Evolutionary conservation across 2,329 filamentous ascomycete genomes (phyloP), one percentile per base, ranked within the genome.

Genomic region (Colletotrichum ledebouriae): DNA sequence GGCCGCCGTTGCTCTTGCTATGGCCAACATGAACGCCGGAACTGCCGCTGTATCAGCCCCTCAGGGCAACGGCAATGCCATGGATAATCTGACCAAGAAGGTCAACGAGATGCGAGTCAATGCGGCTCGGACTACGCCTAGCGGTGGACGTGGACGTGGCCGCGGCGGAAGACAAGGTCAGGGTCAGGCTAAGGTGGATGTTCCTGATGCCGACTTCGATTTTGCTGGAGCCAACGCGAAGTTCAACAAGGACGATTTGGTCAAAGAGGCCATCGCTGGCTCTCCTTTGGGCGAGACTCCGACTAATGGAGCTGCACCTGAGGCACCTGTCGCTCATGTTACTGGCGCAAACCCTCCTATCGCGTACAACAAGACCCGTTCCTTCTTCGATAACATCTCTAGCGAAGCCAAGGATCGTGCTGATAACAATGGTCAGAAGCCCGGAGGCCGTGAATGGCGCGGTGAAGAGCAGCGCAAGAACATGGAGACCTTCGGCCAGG

Each of bases 331-430:
- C 17, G 25, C 66, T 1, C 75, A 78, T 17, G 75, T 47, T 6
- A 37, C 50, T 4, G 59, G 63, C 3, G 34, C 47, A 9, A 62
- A 52, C 29, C 60, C 76, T 29, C 81, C 84, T 41, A 77, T 80
- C 34, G 86, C 89, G 0, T 99, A 99, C 82, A 95, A 98, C 83
- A 97, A 94, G 81, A 86, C 90, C 5, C 89, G 84, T 3, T 97
- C 94, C 1, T 99, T 99, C 85, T 99, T 99, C 76, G 96, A 99
- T 81, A 98, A 99, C 79, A 98, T 99, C 72, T 97, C 94, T 1
- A 97, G 93, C 72, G 96, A 99, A 78, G 87, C 93, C 70, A 97
- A 92, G 79, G 96, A 99, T 72, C 89, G 96, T 49, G 90, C 93
- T 59, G 93, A 95, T 70, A 90, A 90, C 44, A 85, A 84, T 47